Evolutionary conservation across 2,329 filamentous ascomycete genomes (phyloP).

Genomic region (Penicillium decumbens): DNA sequence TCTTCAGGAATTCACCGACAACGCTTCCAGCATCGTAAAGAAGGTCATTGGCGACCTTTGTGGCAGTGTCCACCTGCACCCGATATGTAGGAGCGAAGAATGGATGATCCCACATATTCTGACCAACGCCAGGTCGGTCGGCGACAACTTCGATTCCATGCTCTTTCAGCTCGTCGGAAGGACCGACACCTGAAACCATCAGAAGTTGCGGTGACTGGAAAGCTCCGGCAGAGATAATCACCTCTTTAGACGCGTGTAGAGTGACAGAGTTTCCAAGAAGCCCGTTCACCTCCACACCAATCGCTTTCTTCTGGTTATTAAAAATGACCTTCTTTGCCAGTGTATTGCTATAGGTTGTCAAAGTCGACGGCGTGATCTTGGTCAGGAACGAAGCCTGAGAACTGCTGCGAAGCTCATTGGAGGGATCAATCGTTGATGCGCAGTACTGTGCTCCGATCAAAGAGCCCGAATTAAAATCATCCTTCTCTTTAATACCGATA

Average conservation of each 20-base stretch:
- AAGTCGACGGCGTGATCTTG: conserved; percentile 23
- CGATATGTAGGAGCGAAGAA: conserved; percentile 29
- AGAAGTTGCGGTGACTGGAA: conserved; percentile 53
- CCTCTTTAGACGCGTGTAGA: conserved; percentile 49
- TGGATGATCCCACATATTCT: conserved; percentile 37
- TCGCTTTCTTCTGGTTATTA: conserved; percentile 37
- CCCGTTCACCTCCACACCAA: conserved; percentile 37
- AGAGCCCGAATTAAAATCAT: conserved; percentile 42
- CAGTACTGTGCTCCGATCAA: conserved; percentile 41
- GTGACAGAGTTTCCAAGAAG: conserved; percentile 19
- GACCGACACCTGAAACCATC: conserved; percentile 50
- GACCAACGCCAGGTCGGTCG: conserved; percentile 33
- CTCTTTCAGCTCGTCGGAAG: conserved; percentile 24
- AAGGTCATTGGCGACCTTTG: conserved; percentile 14
- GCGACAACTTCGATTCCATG: conserved; percentile 27
- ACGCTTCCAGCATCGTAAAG: conserved; percentile 13
- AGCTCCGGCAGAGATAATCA: conserved; percentile 49
- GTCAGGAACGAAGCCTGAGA: conserved; percentile 37
- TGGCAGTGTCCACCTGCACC: conserved; percentile 26
- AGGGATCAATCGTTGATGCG: conserved; percentile 31
- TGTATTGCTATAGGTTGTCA: conserved; percentile 42
- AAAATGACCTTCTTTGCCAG: conserved; percentile 46
- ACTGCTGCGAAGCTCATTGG: conserved; percentile 24
- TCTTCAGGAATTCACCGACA: conserved; percentile 9
- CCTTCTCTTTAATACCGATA: conserved; percentile 37